A percentile compares a stretch with the other conserved stretches of the same genome.
These are phyloP conservation scores for Filobasidium wieringae DNA, from an alignment of 768 basidiomycete genomes.

Conservation along the genomic window DNA sequence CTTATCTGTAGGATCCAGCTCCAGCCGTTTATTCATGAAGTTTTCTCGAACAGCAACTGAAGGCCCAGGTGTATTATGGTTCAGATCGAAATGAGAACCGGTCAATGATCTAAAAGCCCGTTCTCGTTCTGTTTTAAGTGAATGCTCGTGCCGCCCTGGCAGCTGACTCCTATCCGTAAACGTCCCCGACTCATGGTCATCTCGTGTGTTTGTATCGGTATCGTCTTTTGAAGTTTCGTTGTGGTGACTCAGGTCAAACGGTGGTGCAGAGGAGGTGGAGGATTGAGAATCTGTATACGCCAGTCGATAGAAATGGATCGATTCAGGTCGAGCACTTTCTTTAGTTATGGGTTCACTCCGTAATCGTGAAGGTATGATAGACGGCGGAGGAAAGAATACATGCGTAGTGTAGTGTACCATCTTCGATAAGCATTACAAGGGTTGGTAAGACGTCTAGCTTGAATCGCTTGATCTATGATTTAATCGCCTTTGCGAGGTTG, in stretches of 20 bases:
- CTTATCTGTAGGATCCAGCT: too few species aligned
- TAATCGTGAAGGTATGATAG: not conserved
- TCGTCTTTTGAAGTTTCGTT: not conserved
- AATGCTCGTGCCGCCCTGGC: not conserved
- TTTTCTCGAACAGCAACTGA: too few species aligned
- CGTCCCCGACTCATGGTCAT: not conserved
- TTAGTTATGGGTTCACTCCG: not conserved
- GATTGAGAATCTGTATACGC: not conserved
- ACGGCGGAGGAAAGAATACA: not conserved
- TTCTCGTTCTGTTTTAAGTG: not conserved
- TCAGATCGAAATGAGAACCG: too few species aligned
- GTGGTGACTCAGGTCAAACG: not conserved
- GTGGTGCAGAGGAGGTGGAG: not conserved
- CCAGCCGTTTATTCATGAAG: too few species aligned
- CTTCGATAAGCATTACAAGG: too few species aligned
- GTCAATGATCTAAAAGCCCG: too few species aligned
- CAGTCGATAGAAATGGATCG: not conserved
- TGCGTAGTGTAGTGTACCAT: too few species aligned
- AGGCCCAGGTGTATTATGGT: too few species aligned
- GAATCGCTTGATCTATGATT: too few species aligned
- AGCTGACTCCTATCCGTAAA: not conserved
- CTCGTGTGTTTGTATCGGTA: too few species aligned
- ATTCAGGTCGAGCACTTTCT: not conserved
- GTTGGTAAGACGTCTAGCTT: too few species aligned
- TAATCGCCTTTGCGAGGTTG: too few species aligned